Evolutionary conservation across 257 asterid species (phyloP).

Genomic region (Verbascum thapsus): DNA sequence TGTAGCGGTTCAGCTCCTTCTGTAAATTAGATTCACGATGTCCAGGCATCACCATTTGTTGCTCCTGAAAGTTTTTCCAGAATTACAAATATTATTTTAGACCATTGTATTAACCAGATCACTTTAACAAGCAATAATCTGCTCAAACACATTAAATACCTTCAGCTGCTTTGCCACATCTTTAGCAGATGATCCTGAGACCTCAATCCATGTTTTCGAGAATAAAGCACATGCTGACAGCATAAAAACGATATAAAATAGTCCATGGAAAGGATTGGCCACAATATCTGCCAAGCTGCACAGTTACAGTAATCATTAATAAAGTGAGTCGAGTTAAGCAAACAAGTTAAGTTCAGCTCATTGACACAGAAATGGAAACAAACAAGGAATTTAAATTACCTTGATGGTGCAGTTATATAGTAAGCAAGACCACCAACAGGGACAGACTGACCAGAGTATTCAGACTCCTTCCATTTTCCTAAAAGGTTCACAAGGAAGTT

Average conservation of each 20-base stretch:
- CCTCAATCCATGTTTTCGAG: slow-evolving; percentile 94
- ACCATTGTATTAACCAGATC: neutral
- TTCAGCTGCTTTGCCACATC: slow-evolving; percentile 91
- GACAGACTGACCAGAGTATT: slow-evolving; percentile 76
- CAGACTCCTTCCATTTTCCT: slow-evolving; percentile 92
- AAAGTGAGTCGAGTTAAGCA: slow-evolving; percentile 14
- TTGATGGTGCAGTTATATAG: slow-evolving; percentile 83
- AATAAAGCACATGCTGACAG: slow-evolving; percentile 86
- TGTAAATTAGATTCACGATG: slow-evolving; percentile 83
- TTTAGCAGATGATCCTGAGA: slow-evolving; percentile 87
- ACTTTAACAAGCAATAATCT: slow-evolving; percentile 1
- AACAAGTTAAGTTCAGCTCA: slow-evolving; percentile 6
- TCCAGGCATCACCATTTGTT: slow-evolving; percentile 99
- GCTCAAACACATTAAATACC: slow-evolving; percentile 41
- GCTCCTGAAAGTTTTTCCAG: slow-evolving; percentile 53
- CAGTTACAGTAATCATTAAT: slow-evolving; percentile 8
- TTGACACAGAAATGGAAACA: slow-evolving; percentile 2
- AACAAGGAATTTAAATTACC: slow-evolving; percentile 40
- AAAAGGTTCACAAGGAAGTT: slow-evolving; percentile 74
- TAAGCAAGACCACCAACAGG: slow-evolving; percentile 93
- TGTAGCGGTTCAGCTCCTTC: slow-evolving; percentile 88
- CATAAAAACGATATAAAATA: slow-evolving; percentile 81
- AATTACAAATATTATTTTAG: neutral
- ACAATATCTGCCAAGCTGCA: slow-evolving; percentile 71
- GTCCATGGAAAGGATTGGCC: slow-evolving; percentile 89